Conservation (phyloP, 2,329 filamentous ascomycete genomes). For the Tympanopsis confertula region DNA sequence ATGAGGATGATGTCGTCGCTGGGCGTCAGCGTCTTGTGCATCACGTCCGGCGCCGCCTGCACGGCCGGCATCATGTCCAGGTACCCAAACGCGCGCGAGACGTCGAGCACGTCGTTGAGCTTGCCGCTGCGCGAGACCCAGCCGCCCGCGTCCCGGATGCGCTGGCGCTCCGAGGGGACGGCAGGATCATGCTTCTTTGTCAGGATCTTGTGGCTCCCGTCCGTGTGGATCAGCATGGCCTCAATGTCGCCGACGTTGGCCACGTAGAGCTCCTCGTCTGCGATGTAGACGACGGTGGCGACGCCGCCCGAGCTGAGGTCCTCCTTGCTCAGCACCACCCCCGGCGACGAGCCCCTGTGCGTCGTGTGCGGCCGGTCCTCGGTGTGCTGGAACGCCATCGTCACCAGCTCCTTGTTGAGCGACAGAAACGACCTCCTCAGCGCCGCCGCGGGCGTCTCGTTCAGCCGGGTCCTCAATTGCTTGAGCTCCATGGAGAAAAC, state of each 20-base stretch:
- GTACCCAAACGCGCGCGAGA: conserved; percentile 91
- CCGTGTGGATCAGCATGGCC: conserved; percentile 85
- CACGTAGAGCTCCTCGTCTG: conserved; percentile 80
- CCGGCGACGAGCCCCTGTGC: conserved; percentile 58
- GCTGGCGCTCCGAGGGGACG: conserved; percentile 68
- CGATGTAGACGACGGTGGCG: conserved; percentile 81
- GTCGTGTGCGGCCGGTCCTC: conserved; percentile 59
- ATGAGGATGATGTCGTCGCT: conserved; percentile 89
- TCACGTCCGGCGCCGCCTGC: conserved; percentile 78
- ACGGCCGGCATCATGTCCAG: conserved; percentile 85
- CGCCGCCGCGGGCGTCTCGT: conserved; percentile 73
- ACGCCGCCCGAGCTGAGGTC: conserved; percentile 84
- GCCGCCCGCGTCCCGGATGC: conserved; percentile 86
- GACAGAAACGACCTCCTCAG: conserved; percentile 75
- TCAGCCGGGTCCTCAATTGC: conserved; percentile 48
- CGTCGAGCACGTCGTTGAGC: conserved; percentile 80
- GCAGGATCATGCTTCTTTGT: conserved; percentile 91
- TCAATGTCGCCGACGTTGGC: conserved; percentile 94
- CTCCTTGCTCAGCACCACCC: conserved; percentile 73
- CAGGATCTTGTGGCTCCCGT: conserved; percentile 71
- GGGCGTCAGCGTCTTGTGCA: conserved; percentile 67
- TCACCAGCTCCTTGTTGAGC: conserved; percentile 88
- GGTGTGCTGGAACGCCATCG: conserved; percentile 66
- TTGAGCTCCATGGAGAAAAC: conserved; percentile 77
- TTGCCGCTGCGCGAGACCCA: conserved; percentile 92